phyloP scores from a whole-genome alignment of 208 protist species.

The Leishmania tropica region DNA sequence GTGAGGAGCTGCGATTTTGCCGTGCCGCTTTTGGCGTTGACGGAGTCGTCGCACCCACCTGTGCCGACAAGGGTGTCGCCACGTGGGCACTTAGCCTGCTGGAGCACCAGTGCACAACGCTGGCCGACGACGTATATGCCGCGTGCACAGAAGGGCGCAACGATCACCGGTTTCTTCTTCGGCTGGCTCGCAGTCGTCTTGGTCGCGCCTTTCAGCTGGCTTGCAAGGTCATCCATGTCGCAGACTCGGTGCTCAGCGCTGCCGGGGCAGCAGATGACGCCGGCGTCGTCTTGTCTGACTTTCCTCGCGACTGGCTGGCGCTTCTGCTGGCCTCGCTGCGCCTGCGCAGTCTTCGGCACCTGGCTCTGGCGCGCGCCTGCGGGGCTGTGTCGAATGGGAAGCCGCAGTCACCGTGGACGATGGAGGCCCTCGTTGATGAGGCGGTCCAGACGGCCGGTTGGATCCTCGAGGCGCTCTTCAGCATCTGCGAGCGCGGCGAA shows the following conservation, averaged over 20 bases:
- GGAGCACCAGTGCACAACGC: conserved; percentile 31
- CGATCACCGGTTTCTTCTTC: background rate
- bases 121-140: conserved; percentile 15
- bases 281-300: conserved; percentile 6
- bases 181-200: background rate
- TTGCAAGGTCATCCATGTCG: conserved; percentile 19
- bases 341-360: conserved; percentile 36
- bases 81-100: conserved; percentile 44
- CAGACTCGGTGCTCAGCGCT: conserved; percentile 21
- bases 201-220: background rate
- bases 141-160: background rate
- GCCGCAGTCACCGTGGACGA: background rate
- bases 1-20: conserved; percentile 11
- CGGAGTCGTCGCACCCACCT: background rate
- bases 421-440: conserved; percentile 5
- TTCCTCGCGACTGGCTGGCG: conserved; percentile 7
- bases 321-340: conserved; percentile 28
- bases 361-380: conserved; percentile 18
- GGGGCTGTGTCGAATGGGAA: background rate
- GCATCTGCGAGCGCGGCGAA: conserved; percentile 1
- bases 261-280: background rate
- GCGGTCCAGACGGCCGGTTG: conserved; percentile 12
- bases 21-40: background rate
- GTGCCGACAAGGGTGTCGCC: conserved; percentile 5
- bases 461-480: conserved; percentile 19